Conservation (phyloP, 2,329 filamentous ascomycete genomes). For the Aspergillus alliaceus region DNA sequence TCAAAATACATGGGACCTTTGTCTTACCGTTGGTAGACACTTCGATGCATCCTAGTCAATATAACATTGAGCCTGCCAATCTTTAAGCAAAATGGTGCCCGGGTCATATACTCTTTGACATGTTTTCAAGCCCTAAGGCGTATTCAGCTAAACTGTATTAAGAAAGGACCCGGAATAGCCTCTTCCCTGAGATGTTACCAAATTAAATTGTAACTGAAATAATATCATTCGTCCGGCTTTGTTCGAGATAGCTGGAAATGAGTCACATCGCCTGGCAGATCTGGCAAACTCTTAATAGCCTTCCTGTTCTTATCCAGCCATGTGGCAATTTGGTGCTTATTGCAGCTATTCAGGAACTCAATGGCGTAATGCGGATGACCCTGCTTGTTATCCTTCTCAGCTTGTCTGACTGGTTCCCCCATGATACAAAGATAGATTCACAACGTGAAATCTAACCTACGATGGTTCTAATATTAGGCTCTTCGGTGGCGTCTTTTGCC, state of each 20-base stretch:
- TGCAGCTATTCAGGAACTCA: neutral
- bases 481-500: slow-evolving; percentile 15
- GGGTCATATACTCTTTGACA: neutral
- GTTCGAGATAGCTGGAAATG: neutral
- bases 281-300: neutral
- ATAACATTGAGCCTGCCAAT: no score
- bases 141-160: neutral
- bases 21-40: no score
- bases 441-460: neutral
- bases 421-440: neutral
- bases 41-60: no score
- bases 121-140: neutral
- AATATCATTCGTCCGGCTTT: neutral
- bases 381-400: neutral
- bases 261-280: neutral
- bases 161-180: neutral
- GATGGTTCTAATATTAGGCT: slow-evolving; percentile 7
- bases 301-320: slow-evolving; percentile 3
- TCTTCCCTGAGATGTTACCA: neutral
- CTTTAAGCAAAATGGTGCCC: neutral
- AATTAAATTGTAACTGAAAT: neutral
- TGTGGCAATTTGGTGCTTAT: no score
- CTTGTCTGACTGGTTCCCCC: neutral
- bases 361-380: neutral
- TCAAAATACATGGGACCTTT: no score